These are phyloP conservation scores for Umbelopsis sp. DNA, from an alignment of 192 early-diverging fungal species.

Conservation along the genomic window DNA sequence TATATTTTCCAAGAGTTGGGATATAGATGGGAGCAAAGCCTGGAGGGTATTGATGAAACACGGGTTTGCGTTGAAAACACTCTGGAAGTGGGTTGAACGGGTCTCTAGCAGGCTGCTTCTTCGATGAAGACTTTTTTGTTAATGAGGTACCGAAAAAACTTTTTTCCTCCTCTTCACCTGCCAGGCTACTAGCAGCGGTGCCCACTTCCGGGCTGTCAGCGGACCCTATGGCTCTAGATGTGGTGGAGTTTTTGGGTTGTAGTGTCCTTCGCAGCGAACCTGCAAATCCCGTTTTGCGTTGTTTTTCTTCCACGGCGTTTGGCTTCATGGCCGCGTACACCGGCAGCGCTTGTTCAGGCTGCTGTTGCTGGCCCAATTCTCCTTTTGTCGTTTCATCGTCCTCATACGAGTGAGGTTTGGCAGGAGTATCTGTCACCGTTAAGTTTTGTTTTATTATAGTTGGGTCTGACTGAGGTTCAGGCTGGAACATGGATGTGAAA, in stretches of 20 bases:
- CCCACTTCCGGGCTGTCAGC: no score
- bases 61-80: background rate
- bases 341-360: background rate
- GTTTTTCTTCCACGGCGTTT: no score
- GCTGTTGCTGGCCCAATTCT: background rate
- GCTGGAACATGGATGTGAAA: no score
- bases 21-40: background rate
- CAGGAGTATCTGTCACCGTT: background rate
- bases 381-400: background rate
- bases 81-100: background rate
- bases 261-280: no score
- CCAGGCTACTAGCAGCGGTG: background rate
- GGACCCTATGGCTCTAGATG: no score
- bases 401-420: conserved; percentile 9
- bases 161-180: background rate
- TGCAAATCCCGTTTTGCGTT: no score
- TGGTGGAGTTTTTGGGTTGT: no score
- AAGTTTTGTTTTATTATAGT: background rate
- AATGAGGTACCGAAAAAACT: background rate
- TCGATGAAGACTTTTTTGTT: background rate
- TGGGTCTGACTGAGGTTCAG: no score
- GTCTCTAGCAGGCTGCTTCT: background rate
- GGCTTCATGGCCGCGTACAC: background rate
- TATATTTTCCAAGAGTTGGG: background rate
- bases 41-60: background rate